Evolutionary conservation across 257 asterid genomes (phyloP).

Genomic region (Knoxia roxburghii): DNA sequence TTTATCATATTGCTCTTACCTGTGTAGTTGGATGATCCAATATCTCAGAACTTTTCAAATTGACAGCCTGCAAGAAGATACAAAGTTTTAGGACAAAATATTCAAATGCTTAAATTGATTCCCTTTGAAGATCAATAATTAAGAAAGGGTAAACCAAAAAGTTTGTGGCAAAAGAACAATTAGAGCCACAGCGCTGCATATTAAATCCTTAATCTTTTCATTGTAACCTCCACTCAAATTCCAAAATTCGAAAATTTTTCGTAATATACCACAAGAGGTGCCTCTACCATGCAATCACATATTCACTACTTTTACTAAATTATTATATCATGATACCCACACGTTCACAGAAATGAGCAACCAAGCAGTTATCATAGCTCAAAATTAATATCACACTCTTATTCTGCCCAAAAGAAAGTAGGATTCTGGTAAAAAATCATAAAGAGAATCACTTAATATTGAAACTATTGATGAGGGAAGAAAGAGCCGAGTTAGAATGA

Average conservation of each 20-base stretch:
- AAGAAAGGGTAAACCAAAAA: background rate
- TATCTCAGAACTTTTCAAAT: constrained; percentile 85
- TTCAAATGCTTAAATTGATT: background rate
- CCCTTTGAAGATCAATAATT: background rate
- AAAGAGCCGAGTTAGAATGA: background rate
- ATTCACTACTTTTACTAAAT: background rate
- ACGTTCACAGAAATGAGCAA: background rate
- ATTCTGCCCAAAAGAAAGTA: background rate
- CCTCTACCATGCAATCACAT: background rate
- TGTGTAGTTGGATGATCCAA: constrained; percentile 67
- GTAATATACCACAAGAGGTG: constrained; percentile 1
- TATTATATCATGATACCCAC: background rate
- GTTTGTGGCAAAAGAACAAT: background rate
- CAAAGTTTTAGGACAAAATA: constrained; percentile 20
- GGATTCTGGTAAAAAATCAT: background rate
- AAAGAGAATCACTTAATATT: background rate
- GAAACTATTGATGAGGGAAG: background rate
- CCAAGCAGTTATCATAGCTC: background rate
- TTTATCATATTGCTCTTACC: constrained; percentile 34
- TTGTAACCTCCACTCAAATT: background rate
- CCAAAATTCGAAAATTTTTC: background rate
- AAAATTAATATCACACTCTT: background rate
- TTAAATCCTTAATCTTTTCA: background rate
- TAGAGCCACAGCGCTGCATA: background rate
- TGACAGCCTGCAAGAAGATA: constrained; percentile 76